Evolutionary conservation across 2,329 filamentous ascomycete species (phyloP).

Genomic region (Fusarium heterosporum): DNA sequence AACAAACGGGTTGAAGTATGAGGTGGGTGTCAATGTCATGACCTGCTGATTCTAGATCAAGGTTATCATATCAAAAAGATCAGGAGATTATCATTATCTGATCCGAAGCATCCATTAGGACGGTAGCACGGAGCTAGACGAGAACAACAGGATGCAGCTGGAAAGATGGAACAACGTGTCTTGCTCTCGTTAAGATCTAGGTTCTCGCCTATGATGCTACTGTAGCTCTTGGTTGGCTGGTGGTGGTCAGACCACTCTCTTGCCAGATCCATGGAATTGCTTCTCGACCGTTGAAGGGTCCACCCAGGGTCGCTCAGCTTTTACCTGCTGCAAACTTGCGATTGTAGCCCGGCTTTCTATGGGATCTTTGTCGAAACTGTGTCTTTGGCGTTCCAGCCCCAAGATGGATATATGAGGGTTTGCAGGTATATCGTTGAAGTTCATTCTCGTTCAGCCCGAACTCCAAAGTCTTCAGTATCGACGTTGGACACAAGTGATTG

Average conservation of each 20-base stretch:
- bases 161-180: constrained; percentile 1
- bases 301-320: constrained; percentile 20
- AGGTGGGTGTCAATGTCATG: not conserved
- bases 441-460: not conserved
- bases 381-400: not conserved
- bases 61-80: constrained; percentile 40
- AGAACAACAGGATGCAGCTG: constrained; percentile 15
- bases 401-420: not conserved
- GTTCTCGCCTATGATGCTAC: constrained; percentile 9
- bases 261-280: constrained; percentile 24
- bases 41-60: constrained; percentile 25
- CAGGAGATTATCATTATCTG: constrained; percentile 30
- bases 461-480: constrained; percentile 4
- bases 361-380: constrained; percentile 24
- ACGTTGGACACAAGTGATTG: constrained; percentile 26
- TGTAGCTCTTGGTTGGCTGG: constrained; percentile 1
- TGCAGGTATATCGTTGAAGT: not conserved
- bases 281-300: constrained; percentile 38
- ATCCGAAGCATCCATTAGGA: constrained; percentile 17
- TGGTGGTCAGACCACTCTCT: constrained; percentile 19
- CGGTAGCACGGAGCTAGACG: not conserved
- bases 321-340: constrained; percentile 18
- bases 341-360: constrained; percentile 40
- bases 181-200: not conserved
- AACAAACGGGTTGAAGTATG: constrained; percentile 3